These are phyloP conservation scores for Mortierella sp. DNA, from an alignment of 371 early-diverging fungal genomes.

Conservation along the genomic window DNA sequence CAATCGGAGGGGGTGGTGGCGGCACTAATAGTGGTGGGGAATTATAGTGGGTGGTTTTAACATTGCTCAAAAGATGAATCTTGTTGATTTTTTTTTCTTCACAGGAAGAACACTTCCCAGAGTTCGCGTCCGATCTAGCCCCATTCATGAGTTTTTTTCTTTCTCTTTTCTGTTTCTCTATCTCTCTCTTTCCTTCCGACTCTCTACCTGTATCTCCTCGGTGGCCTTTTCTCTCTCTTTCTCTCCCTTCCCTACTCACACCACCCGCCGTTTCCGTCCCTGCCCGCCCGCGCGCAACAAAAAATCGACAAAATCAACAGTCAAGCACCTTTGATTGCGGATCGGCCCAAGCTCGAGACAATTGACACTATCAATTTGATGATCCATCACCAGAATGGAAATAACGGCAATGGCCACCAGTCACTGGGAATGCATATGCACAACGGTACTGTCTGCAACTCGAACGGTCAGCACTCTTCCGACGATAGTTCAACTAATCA, in stretches of 20 bases:
- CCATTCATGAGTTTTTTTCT: background rate
- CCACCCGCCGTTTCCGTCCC: too few relatives aligned
- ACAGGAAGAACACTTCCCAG: too few relatives aligned
- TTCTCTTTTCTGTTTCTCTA: background rate
- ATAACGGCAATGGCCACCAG: slow-evolving; percentile 4
- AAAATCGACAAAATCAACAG: slow-evolving; percentile 8
- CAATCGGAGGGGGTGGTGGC: too few relatives aligned
- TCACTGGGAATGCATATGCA: slow-evolving; percentile 21
- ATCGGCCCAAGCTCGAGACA: slow-evolving; percentile 30
- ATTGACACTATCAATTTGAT: slow-evolving; percentile 56
- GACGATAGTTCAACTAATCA: slow-evolving; percentile 24
- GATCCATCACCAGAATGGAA: slow-evolving; percentile 15
- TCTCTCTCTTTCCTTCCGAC: background rate
- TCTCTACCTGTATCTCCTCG: background rate
- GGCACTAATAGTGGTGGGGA: too few relatives aligned
- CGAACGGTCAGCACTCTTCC: slow-evolving; percentile 18
- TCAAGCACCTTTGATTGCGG: slow-evolving; percentile 28
- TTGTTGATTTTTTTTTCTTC: too few relatives aligned
- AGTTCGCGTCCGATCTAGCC: too few relatives aligned
- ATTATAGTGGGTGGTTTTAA: too few relatives aligned
- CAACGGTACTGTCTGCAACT: background rate
- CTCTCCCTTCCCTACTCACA: background rate
- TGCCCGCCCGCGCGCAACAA: too few relatives aligned
- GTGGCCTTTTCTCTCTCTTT: background rate
- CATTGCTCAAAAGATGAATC: too few relatives aligned